A percentile compares a stretch with the other conserved stretches of the same genome.
Conservation (phyloP, 2,329 filamentous ascomycete species). For the Harringtonia lauricola region DNA sequence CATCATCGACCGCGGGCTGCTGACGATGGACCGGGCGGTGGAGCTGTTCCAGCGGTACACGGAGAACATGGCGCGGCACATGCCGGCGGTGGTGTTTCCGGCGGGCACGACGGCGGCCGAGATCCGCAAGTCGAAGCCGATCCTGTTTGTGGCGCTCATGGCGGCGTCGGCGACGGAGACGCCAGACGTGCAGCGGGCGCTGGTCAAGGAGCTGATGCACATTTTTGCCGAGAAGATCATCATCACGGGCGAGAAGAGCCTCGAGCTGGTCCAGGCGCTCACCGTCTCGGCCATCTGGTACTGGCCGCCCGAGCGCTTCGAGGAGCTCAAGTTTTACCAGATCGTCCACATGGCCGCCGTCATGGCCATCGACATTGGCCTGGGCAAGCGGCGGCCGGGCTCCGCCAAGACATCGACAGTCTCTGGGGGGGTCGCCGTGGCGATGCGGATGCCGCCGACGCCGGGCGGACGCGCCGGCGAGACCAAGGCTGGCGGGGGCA, state of each 20-base stretch:
- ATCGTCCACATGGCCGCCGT: conserved; percentile 70
- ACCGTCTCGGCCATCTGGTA: conserved; percentile 75
- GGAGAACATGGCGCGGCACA: conserved; percentile 46
- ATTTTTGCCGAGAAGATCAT: conserved; percentile 65
- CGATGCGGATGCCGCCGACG: too few species aligned
- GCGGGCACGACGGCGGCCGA: conserved; percentile 40
- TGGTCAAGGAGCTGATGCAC: conserved; percentile 61
- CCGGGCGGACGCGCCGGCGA: too few species aligned
- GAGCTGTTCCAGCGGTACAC: conserved; percentile 48
- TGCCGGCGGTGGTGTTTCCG: conserved; percentile 52
- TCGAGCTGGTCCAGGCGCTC: conserved; percentile 74
- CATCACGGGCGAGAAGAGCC: conserved; percentile 64
- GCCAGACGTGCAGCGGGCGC: conserved; percentile 42
- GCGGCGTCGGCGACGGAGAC: conserved; percentile 51
- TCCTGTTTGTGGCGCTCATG: conserved; percentile 61
- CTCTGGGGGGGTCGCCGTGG: too few species aligned
- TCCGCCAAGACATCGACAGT: too few species aligned
- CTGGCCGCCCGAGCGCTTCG: conserved; percentile 68
- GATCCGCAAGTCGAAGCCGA: conserved; percentile 47
- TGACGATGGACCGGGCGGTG: conserved; percentile 43
- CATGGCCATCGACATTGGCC: conserved; percentile 75
- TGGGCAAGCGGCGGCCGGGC: conserved; percentile 37
- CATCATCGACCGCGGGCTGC: conserved; percentile 46
- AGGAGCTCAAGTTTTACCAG: conserved; percentile 85
- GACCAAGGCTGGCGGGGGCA: too few species aligned